A percentile compares a stretch with the other conserved stretches of the same genome.
phyloP scores from a whole-genome alignment of 2,329 filamentous ascomycete species.

The Thielaviopsis ethacetica region DNA sequence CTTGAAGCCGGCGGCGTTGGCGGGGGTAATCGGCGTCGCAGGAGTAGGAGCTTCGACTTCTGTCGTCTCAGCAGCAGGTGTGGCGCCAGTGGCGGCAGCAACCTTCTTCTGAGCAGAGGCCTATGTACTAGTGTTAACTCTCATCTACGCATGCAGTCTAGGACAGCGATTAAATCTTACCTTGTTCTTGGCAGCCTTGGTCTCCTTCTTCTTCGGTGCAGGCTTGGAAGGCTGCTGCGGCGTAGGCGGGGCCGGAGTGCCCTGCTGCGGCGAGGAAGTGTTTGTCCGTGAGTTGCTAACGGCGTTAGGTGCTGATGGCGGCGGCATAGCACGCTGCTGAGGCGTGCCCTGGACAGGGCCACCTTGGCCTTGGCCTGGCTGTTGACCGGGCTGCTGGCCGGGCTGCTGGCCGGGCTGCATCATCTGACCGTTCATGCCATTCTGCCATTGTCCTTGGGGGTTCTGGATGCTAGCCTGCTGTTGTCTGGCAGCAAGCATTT shows the following conservation, averaged over 20 bases:
- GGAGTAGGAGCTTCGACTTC: conserved; percentile 44
- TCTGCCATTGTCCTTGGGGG: conserved; percentile 24
- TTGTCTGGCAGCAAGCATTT: conserved; percentile 38
- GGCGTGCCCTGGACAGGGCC: conserved; percentile 48
- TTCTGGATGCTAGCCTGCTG: conserved; percentile 18
- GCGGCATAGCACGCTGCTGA: conserved; percentile 56
- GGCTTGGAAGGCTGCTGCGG: conserved; percentile 58
- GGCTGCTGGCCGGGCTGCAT: conserved; percentile 23
- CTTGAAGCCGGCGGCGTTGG: conserved; percentile 34
- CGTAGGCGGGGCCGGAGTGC: conserved; percentile 52
- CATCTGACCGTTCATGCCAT: conserved; percentile 26
- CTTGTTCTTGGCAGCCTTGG: conserved; percentile 49
- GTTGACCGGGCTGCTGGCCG: conserved; percentile 14
- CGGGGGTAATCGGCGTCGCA: conserved; percentile 47
- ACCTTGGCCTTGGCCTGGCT: conserved; percentile 21
- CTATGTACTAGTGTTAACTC: conserved; percentile 20
- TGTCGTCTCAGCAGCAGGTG: conserved; percentile 38
- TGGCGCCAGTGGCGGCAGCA: conserved; percentile 34
- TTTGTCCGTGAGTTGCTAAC: conserved; percentile 36
- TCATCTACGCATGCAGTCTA: background rate
- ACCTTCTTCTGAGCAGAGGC: conserved; percentile 46
- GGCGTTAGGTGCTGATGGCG: conserved; percentile 42
- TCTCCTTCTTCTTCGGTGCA: conserved; percentile 62
- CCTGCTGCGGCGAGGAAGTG: conserved; percentile 46
- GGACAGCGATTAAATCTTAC: conserved; percentile 27